Conservation (phyloP, 176 grass and related monocot genomes). For the Oryza brachyantha region DNA sequence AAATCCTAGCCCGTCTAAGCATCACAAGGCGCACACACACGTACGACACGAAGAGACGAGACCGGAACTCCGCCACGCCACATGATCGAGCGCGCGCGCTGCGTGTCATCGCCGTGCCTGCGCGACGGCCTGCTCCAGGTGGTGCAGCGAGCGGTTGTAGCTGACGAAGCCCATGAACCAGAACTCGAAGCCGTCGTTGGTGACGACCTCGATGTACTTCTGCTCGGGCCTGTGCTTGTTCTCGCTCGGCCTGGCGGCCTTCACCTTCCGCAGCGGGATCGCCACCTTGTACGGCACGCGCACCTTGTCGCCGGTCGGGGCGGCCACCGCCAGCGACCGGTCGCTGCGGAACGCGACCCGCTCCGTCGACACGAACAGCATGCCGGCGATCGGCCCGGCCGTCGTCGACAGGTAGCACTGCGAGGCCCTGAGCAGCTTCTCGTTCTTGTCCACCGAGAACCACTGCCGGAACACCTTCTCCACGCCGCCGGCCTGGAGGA, state of each 20-base stretch:
- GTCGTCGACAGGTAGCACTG: constrained; percentile 90
- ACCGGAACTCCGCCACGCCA: neutral
- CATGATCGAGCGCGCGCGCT: neutral
- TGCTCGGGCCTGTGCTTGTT: constrained; percentile 77
- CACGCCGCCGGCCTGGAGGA: constrained; percentile 77
- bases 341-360: constrained; percentile 82
- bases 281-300: constrained; percentile 84
- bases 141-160: constrained; percentile 59
- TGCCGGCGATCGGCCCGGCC: constrained; percentile 68
- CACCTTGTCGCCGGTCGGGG: constrained; percentile 38
- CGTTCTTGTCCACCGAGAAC: constrained; percentile 58
- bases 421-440: constrained; percentile 56
- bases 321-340: constrained; percentile 42
- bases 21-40: neutral
- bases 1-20: neutral
- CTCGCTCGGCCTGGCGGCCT: constrained; percentile 46
- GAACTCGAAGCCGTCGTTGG: constrained; percentile 89
- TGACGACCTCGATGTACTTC: constrained; percentile 69
- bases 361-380: constrained; percentile 74
- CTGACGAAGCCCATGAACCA: constrained; percentile 94
- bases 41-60: constrained; percentile 3
- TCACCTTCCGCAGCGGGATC: constrained; percentile 67
- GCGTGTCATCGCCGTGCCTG: constrained; percentile 30
- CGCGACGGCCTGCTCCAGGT: constrained; percentile 69
- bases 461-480: constrained; percentile 72